These are phyloP conservation scores for Penicillium riverlandense DNA, from an alignment of 495 filamentous ascomycete genomes.

Conservation along the genomic window DNA sequence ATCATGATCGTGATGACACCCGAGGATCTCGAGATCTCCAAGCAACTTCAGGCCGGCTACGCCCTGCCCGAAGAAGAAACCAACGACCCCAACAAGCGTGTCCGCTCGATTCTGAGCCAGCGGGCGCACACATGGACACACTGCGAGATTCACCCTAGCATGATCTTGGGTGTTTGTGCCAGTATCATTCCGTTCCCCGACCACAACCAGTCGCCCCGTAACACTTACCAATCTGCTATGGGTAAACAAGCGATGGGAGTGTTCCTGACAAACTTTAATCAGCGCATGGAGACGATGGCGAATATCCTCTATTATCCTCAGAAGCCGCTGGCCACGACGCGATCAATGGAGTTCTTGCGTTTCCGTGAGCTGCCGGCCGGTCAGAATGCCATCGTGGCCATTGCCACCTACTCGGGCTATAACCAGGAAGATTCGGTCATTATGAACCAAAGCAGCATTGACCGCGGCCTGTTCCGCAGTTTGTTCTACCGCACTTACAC, in stretches of 20 bases:
- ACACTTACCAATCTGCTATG: conserved; percentile 99
- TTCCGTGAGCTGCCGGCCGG: conserved; percentile 96
- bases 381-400: conserved; percentile 97
- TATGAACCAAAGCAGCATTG: conserved; percentile 99
- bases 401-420: conserved; percentile 96
- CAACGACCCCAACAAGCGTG: conserved; percentile 63
- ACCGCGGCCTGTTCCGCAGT: conserved; percentile 93
- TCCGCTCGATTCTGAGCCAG: conserved; percentile 76
- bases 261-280: conserved; percentile 90
- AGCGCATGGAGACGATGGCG: conserved; percentile 98
- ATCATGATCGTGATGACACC: conserved; percentile 99
- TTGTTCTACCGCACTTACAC: conserved; percentile 96
- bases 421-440: conserved; percentile 99
- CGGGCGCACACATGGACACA: conserved; percentile 88
- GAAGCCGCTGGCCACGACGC: conserved; percentile 91
- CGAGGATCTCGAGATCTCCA: conserved; percentile 75
- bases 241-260: conserved; percentile 99
- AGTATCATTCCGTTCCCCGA: conserved; percentile 99
- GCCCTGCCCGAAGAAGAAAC: conserved; percentile 50
- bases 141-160: conserved; percentile 98
- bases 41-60: conserved; percentile 60
- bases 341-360: conserved; percentile 97
- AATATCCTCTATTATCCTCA: conserved; percentile 99
- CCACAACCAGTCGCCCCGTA: conserved; percentile 97
- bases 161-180: conserved; percentile 96